These are phyloP conservation scores for Trypanosoma conorhini DNA, from an alignment of 208 protist species.

Conservation along the genomic window DNA sequence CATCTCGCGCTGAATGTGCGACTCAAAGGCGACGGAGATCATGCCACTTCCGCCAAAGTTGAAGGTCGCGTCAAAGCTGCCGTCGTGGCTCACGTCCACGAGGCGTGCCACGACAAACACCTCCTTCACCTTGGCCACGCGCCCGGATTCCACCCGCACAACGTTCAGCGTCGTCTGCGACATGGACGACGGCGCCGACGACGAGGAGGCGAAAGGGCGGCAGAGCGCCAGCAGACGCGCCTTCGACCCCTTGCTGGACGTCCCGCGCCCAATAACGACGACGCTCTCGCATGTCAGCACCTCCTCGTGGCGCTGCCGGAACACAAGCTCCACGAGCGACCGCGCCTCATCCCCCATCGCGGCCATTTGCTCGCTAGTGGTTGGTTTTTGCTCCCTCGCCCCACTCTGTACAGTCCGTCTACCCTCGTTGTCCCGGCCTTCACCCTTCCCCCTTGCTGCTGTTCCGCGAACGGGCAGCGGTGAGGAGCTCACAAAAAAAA, in stretches of 20 bases:
- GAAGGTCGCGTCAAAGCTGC: slow-evolving; percentile 81
- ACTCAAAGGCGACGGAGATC: slow-evolving; percentile 83
- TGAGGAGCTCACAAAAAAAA: neutral
- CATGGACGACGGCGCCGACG: slow-evolving; percentile 9
- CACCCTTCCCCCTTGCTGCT: neutral
- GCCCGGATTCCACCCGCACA: slow-evolving; percentile 13
- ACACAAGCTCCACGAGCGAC: slow-evolving; percentile 56
- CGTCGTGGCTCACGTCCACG: slow-evolving; percentile 65
- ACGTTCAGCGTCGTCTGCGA: slow-evolving; percentile 23
- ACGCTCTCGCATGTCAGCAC: slow-evolving; percentile 74
- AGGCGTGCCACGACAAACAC: slow-evolving; percentile 75
- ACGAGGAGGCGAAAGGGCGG: slow-evolving; percentile 31
- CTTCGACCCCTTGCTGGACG: slow-evolving; percentile 41
- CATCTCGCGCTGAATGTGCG: slow-evolving; percentile 90
- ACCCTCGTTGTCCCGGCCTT: neutral
- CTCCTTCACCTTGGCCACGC: slow-evolving; percentile 66
- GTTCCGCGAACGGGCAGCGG: neutral
- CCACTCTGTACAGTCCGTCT: neutral
- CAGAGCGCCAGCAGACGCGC: slow-evolving; percentile 61
- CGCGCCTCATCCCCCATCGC: slow-evolving; percentile 42
- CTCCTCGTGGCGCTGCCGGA: slow-evolving; percentile 76
- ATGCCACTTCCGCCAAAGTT: slow-evolving; percentile 83
- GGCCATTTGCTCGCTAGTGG: neutral
- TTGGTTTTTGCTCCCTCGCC: neutral
- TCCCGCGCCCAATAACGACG: slow-evolving; percentile 48